Conservation (phyloP, 176 grass and related monocot species). For the Ampelocalamus luodianensis region DNA sequence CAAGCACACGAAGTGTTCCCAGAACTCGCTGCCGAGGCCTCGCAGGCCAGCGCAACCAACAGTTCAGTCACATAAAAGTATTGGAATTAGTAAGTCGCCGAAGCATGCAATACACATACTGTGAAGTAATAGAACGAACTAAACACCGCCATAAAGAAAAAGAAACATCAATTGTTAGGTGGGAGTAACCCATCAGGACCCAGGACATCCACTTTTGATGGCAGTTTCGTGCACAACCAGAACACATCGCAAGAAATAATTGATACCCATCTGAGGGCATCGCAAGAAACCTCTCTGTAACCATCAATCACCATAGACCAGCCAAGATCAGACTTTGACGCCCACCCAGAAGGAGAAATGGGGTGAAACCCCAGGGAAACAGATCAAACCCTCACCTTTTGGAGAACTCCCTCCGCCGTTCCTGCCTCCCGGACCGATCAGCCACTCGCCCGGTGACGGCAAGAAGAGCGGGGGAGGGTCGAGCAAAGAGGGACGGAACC, state of each 20-base stretch:
- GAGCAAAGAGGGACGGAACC: background rate
- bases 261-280: background rate
- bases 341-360: background rate
- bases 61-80: constrained; percentile 26
- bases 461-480: background rate
- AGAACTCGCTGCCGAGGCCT: constrained; percentile 2
- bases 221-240: constrained; percentile 40
- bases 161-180: constrained; percentile 46
- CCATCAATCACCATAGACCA: background rate
- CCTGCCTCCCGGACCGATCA: background rate
- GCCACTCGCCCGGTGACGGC: background rate
- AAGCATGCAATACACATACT: constrained; percentile 5
- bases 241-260: constrained; percentile 28
- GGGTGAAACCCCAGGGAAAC: background rate
- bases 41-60: constrained; percentile 29
- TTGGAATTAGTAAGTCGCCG: constrained; percentile 33
- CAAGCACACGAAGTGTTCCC: constrained; percentile 21
- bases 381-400: constrained; percentile 35
- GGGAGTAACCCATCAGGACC: constrained; percentile 16
- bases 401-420: background rate
- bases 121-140: background rate
- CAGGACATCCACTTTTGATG: background rate
- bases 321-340: background rate
- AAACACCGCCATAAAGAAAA: background rate
- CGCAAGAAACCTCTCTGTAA: background rate